Percentiles rank a stretch among this genome's conserved stretches.
Conservation (phyloP, 2,329 filamentous ascomycete species). For the Alternaria panax region DNA sequence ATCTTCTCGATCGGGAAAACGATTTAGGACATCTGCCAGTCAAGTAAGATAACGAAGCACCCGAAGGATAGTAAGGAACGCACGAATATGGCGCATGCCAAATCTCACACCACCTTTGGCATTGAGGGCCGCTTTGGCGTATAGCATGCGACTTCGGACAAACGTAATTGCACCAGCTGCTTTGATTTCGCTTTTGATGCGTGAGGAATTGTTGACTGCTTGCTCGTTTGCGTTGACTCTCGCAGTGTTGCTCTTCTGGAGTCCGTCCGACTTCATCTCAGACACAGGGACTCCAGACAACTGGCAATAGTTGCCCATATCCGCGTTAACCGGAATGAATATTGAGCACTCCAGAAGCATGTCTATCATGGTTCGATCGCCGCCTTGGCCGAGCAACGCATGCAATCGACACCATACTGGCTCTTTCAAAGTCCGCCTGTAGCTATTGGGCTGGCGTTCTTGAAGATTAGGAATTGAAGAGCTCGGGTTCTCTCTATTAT, state of each 20-base stretch:
- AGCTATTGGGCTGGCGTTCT: constrained; percentile 70
- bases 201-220: constrained; percentile 1
- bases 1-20: constrained; percentile 62
- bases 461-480: constrained; percentile 71
- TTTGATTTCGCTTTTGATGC: constrained; percentile 19
- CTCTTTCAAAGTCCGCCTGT: constrained; percentile 72
- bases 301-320: constrained; percentile 75
- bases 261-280: constrained; percentile 48
- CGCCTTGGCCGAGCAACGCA: constrained; percentile 74
- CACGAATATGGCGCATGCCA: constrained; percentile 83
- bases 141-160: constrained; percentile 84
- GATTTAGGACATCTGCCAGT: constrained; percentile 77
- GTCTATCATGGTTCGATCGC: constrained; percentile 78
- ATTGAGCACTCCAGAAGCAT: constrained; percentile 80
- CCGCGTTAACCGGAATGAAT: constrained; percentile 69
- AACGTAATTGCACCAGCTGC: constrained; percentile 71
- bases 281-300: constrained; percentile 73
- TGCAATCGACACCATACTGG: constrained; percentile 79
- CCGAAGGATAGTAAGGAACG: constrained; percentile 41
- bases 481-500: constrained; percentile 43
- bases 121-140: constrained; percentile 77
- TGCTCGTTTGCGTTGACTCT: neutral
- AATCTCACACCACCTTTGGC: constrained; percentile 71
- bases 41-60: constrained; percentile 20
- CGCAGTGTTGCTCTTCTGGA: constrained; percentile 8